phyloP scores from a whole-genome alignment of 768 basidiomycete genomes.

The Termitomyces sp. region DNA sequence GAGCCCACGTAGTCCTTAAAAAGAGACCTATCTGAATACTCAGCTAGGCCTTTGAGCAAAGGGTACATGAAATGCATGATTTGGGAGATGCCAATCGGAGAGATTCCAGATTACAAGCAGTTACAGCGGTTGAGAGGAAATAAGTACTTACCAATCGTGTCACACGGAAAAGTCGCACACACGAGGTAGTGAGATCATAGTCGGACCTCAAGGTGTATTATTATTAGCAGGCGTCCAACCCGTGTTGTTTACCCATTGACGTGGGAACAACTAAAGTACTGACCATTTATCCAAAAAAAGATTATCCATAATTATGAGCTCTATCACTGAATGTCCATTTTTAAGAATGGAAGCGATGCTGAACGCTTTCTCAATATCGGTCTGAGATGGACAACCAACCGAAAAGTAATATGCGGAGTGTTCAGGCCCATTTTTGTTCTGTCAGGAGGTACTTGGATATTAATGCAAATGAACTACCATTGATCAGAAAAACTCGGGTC shows the following conservation, averaged over 20 bases:
- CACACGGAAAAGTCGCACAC: neutral
- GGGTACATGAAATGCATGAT: conserved; percentile 9
- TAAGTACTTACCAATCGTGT: neutral
- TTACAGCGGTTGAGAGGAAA: neutral
- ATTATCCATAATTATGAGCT: neutral
- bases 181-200: neutral
- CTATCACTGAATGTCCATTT: no score
- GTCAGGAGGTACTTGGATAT: no score
- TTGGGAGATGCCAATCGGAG: neutral
- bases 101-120: neutral
- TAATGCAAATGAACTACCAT: no score
- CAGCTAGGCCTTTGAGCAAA: conserved; percentile 1
- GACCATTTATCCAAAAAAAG: neutral
- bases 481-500: no score
- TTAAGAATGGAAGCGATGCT: no score
- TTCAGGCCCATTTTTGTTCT: no score
- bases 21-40: conserved; percentile 1
- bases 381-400: no score
- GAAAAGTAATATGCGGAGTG: no score
- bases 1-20: conserved; percentile 5
- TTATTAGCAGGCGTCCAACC: neutral
- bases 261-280: neutral
- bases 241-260: neutral
- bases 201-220: neutral
- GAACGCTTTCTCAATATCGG: no score